A percentile compares a stretch with the other conserved stretches of the same genome.
Evolutionary conservation across 495 filamentous ascomycete genomes (phyloP).

Genomic region (Tuber melanosporum): DNA sequence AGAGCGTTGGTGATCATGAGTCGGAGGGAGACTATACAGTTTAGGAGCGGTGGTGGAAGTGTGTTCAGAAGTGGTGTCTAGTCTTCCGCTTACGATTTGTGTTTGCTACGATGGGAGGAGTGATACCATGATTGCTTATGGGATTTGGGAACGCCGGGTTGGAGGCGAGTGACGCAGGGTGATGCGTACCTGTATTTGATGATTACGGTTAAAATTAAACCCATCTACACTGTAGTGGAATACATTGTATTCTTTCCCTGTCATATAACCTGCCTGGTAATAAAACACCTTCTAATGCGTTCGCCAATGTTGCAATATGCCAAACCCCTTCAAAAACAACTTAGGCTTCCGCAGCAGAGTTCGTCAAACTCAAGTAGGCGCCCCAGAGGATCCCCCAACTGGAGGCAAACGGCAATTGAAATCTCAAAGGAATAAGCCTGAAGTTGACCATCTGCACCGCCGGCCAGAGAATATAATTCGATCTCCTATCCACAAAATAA

Average conservation of each 20-base stretch:
- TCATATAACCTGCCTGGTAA: not conserved
- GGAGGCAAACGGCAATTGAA: slow-evolving; percentile 95
- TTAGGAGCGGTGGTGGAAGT: slow-evolving; percentile 79
- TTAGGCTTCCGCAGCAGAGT: slow-evolving; percentile 65
- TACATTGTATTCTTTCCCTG: not conserved
- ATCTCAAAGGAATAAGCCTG: slow-evolving; percentile 86
- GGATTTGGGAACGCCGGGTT: not conserved
- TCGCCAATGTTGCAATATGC: not conserved
- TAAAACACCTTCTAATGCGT: not conserved
- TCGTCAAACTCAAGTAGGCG: slow-evolving; percentile 88
- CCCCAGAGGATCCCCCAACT: slow-evolving; percentile 99
- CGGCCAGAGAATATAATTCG: slow-evolving; percentile 94
- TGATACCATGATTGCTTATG: not conserved
- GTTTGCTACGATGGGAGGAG: not conserved
- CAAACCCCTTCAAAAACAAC: not conserved
- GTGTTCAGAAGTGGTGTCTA: slow-evolving; percentile 72
- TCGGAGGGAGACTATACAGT: slow-evolving; percentile 81
- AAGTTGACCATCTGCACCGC: slow-evolving; percentile 96
- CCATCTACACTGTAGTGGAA: not conserved
- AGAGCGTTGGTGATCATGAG: slow-evolving; percentile 80
- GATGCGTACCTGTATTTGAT: not conserved
- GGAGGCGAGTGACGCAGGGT: not conserved
- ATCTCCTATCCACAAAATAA: slow-evolving; percentile 55
- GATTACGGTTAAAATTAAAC: not conserved
- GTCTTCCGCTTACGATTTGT: not conserved